These are phyloP conservation scores for Pythium aquatile DNA, from an alignment of 352 stramenopile genomes.

Conservation along the genomic window DNA sequence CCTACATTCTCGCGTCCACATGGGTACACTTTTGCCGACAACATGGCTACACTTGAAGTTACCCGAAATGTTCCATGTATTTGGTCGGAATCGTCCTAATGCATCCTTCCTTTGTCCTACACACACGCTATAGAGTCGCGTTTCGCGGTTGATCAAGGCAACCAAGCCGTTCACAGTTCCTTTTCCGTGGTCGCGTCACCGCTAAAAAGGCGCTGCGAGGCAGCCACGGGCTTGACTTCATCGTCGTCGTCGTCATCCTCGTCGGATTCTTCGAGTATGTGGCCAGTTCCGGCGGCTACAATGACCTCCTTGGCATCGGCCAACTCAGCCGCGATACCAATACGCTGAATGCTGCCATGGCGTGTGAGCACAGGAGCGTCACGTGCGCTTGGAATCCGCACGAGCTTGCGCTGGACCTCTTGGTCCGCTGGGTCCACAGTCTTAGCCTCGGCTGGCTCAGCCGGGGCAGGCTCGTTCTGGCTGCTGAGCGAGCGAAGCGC, in stretches of 20 bases:
- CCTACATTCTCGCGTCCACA: background rate
- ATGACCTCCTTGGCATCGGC: slow-evolving; percentile 16
- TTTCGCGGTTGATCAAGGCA: too few relatives aligned
- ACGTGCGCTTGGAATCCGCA: slow-evolving; percentile 31
- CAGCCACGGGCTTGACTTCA: slow-evolving; percentile 29
- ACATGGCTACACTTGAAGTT: too few relatives aligned
- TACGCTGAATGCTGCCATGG: slow-evolving; percentile 70
- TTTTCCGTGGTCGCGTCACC: slow-evolving; percentile 6
- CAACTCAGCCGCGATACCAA: slow-evolving; percentile 28
- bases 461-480: slow-evolving; percentile 13
- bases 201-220: background rate
- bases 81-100: background rate
- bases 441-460: slow-evolving; percentile 17
- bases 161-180: background rate
- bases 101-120: background rate
- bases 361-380: slow-evolving; percentile 51
- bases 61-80: too few relatives aligned
- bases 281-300: background rate
- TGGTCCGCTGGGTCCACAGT: slow-evolving; percentile 21
- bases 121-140: too few relatives aligned
- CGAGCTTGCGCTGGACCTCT: slow-evolving; percentile 27
- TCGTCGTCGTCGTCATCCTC: slow-evolving; percentile 24
- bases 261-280: slow-evolving; percentile 19
- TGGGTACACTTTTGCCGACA: background rate
- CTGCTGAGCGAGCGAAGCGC: slow-evolving; percentile 43